Evolutionary conservation across 306 rosid species (phyloP).

Genomic region (Quercus parvula): DNA sequence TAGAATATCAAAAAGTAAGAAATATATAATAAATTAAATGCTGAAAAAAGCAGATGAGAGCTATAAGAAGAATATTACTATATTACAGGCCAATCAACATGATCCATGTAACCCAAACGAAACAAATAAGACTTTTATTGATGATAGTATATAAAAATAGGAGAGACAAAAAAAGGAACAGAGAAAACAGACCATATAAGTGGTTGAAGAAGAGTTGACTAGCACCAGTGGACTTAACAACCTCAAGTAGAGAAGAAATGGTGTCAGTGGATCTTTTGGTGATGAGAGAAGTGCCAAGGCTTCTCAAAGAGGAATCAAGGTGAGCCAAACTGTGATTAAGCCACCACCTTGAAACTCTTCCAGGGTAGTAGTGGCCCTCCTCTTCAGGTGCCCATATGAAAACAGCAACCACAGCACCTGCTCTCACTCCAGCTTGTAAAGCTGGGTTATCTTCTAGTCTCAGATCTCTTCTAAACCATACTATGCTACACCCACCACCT

Average conservation of each 20-base stretch:
- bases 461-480: constrained; percentile 99
- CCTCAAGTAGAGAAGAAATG: constrained; percentile 79
- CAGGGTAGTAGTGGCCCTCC: constrained; percentile 86
- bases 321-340: constrained; percentile 83
- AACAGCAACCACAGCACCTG: constrained; percentile 82
- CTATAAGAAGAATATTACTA: too few species aligned
- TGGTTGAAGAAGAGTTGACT: constrained; percentile 92
- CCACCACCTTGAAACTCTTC: constrained; percentile 99
- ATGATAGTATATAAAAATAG: not conserved
- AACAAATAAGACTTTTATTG: not conserved
- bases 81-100: not conserved
- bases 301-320: constrained; percentile 79
- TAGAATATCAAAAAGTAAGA: not conserved
- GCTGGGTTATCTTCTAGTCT: constrained; percentile 97
- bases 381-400: constrained; percentile 98
- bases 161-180: not conserved
- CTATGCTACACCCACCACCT: constrained; percentile 93
- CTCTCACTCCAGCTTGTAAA: constrained; percentile 83
- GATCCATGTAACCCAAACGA: not conserved
- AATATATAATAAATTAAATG: not conserved
- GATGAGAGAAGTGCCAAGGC: constrained; percentile 73
- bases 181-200: constrained; percentile 73
- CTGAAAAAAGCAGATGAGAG: too few species aligned
- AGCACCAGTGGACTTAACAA: constrained; percentile 80
- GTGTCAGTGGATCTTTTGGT: constrained; percentile 76